A percentile compares a stretch with the other conserved stretches of the same genome.
These are phyloP conservation scores for Hexamita inflata DNA, from an alignment of 208 protist genomes.

Conservation along the genomic window DNA sequence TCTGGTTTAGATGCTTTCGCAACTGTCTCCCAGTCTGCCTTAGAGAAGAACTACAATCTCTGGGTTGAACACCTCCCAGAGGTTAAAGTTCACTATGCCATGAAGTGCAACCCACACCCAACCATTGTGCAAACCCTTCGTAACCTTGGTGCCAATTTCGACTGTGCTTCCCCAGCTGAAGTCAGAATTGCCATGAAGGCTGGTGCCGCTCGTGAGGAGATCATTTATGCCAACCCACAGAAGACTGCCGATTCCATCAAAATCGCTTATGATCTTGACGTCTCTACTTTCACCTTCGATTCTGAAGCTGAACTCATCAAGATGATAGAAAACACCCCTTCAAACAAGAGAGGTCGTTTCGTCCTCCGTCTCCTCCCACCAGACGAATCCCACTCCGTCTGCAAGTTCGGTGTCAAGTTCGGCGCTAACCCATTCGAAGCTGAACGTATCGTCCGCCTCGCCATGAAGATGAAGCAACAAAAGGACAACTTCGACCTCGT, in stretches of 20 bases:
- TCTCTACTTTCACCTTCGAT: conserved; percentile 61
- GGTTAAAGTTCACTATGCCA: conserved; percentile 25
- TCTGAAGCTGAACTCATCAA: conserved; percentile 50
- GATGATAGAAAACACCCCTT: conserved; percentile 53
- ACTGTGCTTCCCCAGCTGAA: conserved; percentile 60
- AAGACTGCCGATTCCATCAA: conserved; percentile 55
- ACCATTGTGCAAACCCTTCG: conserved; percentile 49
- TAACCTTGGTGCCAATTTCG: conserved; percentile 52
- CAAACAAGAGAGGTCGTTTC: conserved; percentile 43
- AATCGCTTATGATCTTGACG: conserved; percentile 42
- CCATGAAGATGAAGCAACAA: conserved; percentile 44
- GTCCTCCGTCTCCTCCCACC: conserved; percentile 56
- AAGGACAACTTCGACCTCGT: conserved; percentile 41
- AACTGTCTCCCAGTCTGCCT: no score
- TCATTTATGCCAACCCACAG: conserved; percentile 69
- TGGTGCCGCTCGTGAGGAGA: conserved; percentile 48
- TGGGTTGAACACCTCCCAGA: conserved; percentile 23
- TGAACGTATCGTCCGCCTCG: conserved; percentile 46
- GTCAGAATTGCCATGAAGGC: conserved; percentile 48
- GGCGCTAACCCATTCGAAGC: conserved; percentile 48
- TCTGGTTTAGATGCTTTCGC: no score
- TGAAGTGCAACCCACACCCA: conserved; percentile 63
- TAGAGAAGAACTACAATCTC: conserved; percentile 3
- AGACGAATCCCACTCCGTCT: conserved; percentile 56
- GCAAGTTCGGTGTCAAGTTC: conserved; percentile 60